Conservation (phyloP, 495 filamentous ascomycete genomes). For the Platismatia glauca region DNA sequence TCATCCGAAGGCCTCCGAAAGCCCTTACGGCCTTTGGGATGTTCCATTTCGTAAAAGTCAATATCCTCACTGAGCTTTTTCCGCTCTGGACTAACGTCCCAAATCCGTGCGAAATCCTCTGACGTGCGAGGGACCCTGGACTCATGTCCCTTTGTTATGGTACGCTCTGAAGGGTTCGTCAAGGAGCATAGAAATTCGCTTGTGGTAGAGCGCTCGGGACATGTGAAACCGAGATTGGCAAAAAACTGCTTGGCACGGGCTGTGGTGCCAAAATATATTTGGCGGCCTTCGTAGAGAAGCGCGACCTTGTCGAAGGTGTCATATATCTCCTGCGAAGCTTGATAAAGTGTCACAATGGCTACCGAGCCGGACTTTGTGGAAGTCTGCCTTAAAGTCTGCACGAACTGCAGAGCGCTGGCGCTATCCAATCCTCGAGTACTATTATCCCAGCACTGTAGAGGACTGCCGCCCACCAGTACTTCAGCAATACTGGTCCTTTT, state of each 20-base stretch:
- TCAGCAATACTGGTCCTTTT: background rate
- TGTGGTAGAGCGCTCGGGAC: conserved; percentile 63
- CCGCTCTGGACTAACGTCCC: too few species aligned
- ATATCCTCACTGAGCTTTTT: too few species aligned
- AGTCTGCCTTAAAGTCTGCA: background rate
- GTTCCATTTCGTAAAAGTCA: too few species aligned
- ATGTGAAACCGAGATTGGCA: conserved; percentile 70
- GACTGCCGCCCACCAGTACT: background rate
- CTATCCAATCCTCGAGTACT: background rate
- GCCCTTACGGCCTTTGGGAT: too few species aligned
- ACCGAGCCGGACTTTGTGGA: background rate
- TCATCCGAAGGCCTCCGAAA: too few species aligned
- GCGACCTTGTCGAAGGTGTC: conserved; percentile 79
- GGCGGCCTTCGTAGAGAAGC: conserved; percentile 67
- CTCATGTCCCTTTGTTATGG: background rate
- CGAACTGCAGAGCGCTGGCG: background rate
- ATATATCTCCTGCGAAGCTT: conserved; percentile 79
- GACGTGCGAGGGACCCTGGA: background rate
- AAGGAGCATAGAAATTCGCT: conserved; percentile 80
- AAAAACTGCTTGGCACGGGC: conserved; percentile 67
- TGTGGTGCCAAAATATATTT: conserved; percentile 73
- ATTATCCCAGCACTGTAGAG: background rate
- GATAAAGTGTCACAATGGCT: conserved; percentile 44
- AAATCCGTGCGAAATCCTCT: too few species aligned
- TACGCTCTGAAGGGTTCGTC: conserved; percentile 71